Conservation (phyloP, 2,329 filamentous ascomycete species). For the Ceratocystis diversiconidia region DNA sequence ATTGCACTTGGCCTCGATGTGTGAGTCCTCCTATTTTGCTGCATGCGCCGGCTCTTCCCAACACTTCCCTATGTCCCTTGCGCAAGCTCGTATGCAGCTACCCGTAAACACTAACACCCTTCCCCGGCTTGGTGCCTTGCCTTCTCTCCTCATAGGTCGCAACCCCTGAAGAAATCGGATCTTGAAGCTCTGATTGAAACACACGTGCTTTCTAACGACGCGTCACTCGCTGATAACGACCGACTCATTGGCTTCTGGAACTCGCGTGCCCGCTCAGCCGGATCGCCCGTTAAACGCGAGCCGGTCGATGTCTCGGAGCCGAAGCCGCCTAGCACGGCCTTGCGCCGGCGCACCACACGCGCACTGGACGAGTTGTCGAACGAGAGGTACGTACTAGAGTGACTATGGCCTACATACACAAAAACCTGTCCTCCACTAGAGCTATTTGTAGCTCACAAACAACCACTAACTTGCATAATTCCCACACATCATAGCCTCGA, state of each 20-base stretch:
- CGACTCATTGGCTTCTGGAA: constrained; percentile 64
- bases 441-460: neutral
- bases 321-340: constrained; percentile 25
- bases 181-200: constrained; percentile 63
- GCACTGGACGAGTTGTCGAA: constrained; percentile 30
- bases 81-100: neutral
- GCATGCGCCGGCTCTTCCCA: neutral
- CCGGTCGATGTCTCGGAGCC: constrained; percentile 27
- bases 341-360: constrained; percentile 34
- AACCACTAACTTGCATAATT: neutral
- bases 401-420: neutral
- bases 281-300: constrained; percentile 49
- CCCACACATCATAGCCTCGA: neutral
- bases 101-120: neutral
- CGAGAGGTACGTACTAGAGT: constrained; percentile 25
- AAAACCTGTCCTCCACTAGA: neutral
- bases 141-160: constrained; percentile 37
- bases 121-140: neutral
- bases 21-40: constrained; percentile 38
- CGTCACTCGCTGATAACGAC: constrained; percentile 47
- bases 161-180: constrained; percentile 61
- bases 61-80: neutral
- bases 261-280: constrained; percentile 43
- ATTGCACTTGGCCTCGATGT: constrained; percentile 54
- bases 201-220: constrained; percentile 54